phyloP scores from a whole-genome alignment of 1,284 basidiomycete species.

The Fomes fomentarius region DNA sequence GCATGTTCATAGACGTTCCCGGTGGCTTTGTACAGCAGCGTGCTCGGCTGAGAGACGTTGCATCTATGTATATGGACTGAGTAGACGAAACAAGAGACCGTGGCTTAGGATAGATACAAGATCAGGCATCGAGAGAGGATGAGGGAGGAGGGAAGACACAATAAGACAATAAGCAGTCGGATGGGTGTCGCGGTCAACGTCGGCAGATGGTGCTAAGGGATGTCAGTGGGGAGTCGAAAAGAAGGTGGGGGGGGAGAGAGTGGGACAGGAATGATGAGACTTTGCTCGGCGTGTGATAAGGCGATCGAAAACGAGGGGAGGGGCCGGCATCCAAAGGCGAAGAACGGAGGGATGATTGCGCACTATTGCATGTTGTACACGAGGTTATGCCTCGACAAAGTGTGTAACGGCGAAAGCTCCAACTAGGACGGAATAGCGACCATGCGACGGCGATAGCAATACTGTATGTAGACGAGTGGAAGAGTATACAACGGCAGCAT shows the following conservation, averaged over 20 bases:
- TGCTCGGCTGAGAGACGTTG: slow-evolving; percentile 8
- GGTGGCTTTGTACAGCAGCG: neutral
- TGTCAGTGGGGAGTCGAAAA: neutral
- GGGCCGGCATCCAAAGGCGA: slow-evolving; percentile 21
- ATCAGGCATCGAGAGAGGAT: slow-evolving; percentile 14
- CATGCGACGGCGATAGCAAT: slow-evolving; percentile 33
- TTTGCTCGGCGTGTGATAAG: slow-evolving; percentile 8
- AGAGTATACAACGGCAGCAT: slow-evolving; percentile 34
- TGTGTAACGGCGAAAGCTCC: slow-evolving; percentile 25
- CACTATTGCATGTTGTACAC: slow-evolving; percentile 39
- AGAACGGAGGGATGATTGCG: slow-evolving; percentile 27
- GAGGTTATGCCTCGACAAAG: slow-evolving; percentile 30
- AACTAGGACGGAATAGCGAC: slow-evolving; percentile 31
- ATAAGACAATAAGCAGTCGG: slow-evolving; percentile 9
- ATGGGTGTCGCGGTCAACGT: slow-evolving; percentile 25
- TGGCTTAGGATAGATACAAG: slow-evolving; percentile 25
- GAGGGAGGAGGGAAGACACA: neutral
- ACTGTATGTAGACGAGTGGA: slow-evolving; percentile 32
- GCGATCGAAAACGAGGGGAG: neutral
- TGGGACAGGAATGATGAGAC: slow-evolving; percentile 1
- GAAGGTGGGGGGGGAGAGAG: neutral
- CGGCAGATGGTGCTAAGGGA: slow-evolving; percentile 8
- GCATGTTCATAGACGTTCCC: slow-evolving; percentile 5
- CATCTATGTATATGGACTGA: slow-evolving; percentile 28
- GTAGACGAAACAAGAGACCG: slow-evolving; percentile 22